Evolutionary conservation across 2,329 filamentous ascomycete genomes (phyloP).

Genomic region (Stachybotrys chartarum): DNA sequence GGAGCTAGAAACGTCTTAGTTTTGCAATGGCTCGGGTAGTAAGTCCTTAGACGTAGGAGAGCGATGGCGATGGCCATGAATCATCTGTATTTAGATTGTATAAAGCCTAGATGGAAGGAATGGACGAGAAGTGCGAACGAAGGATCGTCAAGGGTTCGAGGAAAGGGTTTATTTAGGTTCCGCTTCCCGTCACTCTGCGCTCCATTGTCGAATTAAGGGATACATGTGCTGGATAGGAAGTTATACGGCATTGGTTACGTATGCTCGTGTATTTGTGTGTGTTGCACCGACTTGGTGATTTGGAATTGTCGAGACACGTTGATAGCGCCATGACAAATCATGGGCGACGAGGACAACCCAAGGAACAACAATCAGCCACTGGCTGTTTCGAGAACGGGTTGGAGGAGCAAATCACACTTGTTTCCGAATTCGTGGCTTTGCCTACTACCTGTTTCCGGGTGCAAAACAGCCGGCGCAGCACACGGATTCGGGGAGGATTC

Average conservation of each 20-base stretch:
- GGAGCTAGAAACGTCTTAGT: constrained; percentile 4
- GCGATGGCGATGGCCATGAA: neutral
- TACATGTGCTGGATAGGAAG: too few relatives aligned
- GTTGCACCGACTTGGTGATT: neutral
- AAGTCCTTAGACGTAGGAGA: neutral
- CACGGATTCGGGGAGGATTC: neutral
- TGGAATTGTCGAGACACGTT: neutral
- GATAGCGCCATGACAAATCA: neutral
- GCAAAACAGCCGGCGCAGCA: neutral
- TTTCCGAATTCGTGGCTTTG: too few relatives aligned
- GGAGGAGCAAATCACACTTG: too few relatives aligned
- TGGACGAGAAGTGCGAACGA: neutral
- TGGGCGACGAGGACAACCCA: neutral
- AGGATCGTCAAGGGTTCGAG: neutral
- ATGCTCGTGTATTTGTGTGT: neutral
- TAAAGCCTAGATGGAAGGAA: neutral
- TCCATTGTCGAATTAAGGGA: too few relatives aligned
- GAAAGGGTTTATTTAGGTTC: too few relatives aligned
- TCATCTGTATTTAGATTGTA: neutral
- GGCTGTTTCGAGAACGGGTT: too few relatives aligned
- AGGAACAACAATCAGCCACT: neutral
- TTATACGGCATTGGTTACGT: too few relatives aligned
- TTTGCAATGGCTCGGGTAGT: neutral
- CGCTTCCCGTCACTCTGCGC: too few relatives aligned
- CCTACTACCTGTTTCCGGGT: neutral